Evolutionary conservation across 2,329 filamentous ascomycete genomes (phyloP), one percentile per base, ranked within the genome.

Genomic region (Neocatenulostroma microsporum): DNA sequence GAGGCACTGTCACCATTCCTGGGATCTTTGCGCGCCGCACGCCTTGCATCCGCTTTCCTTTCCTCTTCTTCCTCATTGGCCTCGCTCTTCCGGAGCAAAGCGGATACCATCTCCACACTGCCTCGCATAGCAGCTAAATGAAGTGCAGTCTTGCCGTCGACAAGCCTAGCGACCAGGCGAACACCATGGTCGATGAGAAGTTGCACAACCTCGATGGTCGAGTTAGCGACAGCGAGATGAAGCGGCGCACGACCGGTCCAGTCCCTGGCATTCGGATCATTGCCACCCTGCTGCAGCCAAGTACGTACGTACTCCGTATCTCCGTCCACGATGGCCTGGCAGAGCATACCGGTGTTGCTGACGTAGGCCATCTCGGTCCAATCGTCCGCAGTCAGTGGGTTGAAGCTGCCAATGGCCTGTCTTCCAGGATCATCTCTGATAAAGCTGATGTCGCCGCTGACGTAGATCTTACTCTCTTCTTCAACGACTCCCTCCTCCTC

Each of bases 341-440:
- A 93, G 2, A 94, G 69, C 12, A 74, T 69, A 24, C 76, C 78
- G 1, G 84, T 88, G 47, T 87, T 84, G 9, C 84, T 83, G 23
- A 93, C 72, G 47, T 93, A 94, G 0, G 85, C 84, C 84, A 93
- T 91, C 46, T 88, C 83, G 1, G 85, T 91, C 84, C 85, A 93
- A 53, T 91, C 84, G 34, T 84, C 72, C 27, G 85, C 78, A 0
- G 82, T 88, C 24, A 89, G 69, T 0, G 85, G 86, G 49, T 91
- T 82, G 63, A 93, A 93, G 27, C 71, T 76, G 18, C 77, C 77
- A 47, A 81, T 78, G 24, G 70, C 63, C 61, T 91, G 86, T 37
- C 86, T 72, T 13, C 86, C 86, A 2, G 86, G 84, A 48, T 94
- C 76, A 50, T 94, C 84, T 44, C 80, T 80, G 48, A 91, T 68